Conservation (phyloP, 228 moss, liverwort and hornwort genomes). For the Sphagnum magellanicum region DNA sequence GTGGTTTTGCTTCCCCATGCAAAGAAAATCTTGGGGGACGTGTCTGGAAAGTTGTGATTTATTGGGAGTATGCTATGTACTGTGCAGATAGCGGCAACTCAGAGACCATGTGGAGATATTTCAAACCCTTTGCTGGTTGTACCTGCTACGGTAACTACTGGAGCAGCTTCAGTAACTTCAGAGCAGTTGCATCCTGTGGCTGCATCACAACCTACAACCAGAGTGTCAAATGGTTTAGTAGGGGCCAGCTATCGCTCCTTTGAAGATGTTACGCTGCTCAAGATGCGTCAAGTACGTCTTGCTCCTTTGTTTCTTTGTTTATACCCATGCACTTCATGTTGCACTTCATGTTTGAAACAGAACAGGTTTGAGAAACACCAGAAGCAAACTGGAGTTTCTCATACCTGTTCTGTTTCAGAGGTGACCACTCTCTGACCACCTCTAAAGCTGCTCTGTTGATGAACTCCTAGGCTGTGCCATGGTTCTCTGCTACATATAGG, state of each 20-base stretch:
- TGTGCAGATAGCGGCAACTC: slow-evolving; percentile 19
- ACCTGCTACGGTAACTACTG: slow-evolving; percentile 7
- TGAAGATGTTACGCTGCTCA: slow-evolving; percentile 33
- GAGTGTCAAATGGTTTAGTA: slow-evolving; percentile 7
- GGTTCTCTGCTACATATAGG: background rate
- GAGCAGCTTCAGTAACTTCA: slow-evolving; percentile 1
- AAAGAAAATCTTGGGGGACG: too few species aligned
- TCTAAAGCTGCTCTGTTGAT: too few species aligned
- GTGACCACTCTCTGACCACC: too few species aligned
- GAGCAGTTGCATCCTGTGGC: slow-evolving; percentile 3
- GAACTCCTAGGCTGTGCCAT: too few species aligned
- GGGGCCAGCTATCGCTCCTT: slow-evolving; percentile 34
- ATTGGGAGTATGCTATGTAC: too few species aligned
- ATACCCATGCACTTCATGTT: background rate
- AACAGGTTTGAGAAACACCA: too few species aligned
- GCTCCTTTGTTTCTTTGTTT: background rate
- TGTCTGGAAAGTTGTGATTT: too few species aligned
- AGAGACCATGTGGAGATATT: slow-evolving; percentile 32
- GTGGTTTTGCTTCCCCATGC: background rate
- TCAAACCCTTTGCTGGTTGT: slow-evolving; percentile 43
- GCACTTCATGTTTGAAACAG: too few species aligned
- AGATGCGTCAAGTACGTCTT: slow-evolving; percentile 41
- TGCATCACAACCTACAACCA: background rate
- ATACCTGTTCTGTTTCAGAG: too few species aligned
- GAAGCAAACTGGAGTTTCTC: too few species aligned